Evolutionary conservation across 805 yeast species (phyloP), one percentile per base, ranked within the genome.

Genomic region (Lipomyces anomalus): DNA sequence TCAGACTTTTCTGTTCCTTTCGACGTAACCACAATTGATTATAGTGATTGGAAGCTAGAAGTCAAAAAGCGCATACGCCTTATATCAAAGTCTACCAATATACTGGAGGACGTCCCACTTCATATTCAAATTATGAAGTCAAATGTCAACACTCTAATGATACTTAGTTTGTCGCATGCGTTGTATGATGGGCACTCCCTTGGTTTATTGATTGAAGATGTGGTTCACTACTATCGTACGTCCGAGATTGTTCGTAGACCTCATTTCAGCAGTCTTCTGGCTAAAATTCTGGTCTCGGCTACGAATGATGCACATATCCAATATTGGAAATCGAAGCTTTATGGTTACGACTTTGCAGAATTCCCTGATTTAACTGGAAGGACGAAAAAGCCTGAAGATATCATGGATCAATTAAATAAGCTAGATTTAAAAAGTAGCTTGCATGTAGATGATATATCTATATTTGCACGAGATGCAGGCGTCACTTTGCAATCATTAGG

Each of bases 131-230:
- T 26, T 6, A 22, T 43, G 13, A 17, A 21, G 22, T 40, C 48
- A 5, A 16, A 26, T 22, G 26, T 32, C 7, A 28, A 23, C 22
- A 21, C 22, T 5, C 43, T 43, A 4, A 17, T 50, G 5, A 18
- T 50, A 7, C 33, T 50, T 20, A 29, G 46, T 5, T 22, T 42
- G 6, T 44, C 47, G 4, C 55, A 50, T n/a, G 55, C 45, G 3
- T 22, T 50, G 6, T 50, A 50, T 34, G 55, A 50, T 18, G 55
- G 55, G 9, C 53, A 50, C 22, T 50, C 55, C 4, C 17, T 50
- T 4, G 45, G 50, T 5, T 26, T 48, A 7, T 43, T 47, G 18
- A n/a, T 46, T 22, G 43, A 39, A 22, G 53, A 49, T 22, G 53
- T 48, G 22, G 11, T 9, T 9, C 11, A 9, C 30, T 9, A 9